Conservation (phyloP, 495 filamentous ascomycete species). For the Clavariopsis aquatica region DNA sequence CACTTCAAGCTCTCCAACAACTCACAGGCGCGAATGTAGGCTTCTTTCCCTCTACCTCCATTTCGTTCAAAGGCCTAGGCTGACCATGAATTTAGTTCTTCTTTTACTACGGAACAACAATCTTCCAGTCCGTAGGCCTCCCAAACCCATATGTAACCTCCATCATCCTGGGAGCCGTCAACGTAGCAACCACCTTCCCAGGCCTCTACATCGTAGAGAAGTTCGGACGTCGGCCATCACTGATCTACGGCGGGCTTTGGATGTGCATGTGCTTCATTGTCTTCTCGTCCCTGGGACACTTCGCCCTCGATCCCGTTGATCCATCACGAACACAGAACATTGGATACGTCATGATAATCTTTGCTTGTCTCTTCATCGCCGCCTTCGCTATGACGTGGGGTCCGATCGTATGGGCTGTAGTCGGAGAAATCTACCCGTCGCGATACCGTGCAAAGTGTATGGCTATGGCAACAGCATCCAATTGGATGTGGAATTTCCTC, state of each 20-base stretch:
- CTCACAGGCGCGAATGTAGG: constrained; percentile 49
- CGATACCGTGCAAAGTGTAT: constrained; percentile 74
- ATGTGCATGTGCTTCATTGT: constrained; percentile 48
- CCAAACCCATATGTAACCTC: constrained; percentile 40
- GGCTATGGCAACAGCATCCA: constrained; percentile 74
- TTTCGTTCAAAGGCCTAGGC: no score
- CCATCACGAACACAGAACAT: constrained; percentile 9
- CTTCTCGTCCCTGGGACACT: constrained; percentile 45
- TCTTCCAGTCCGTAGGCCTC: constrained; percentile 42
- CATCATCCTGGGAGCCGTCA: constrained; percentile 43
- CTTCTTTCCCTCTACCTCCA: no score
- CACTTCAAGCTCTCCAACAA: constrained; percentile 38
- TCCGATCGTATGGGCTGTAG: constrained; percentile 78
- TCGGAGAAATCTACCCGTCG: constrained; percentile 79
- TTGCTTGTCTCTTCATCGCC: constrained; percentile 35
- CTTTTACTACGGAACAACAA: constrained; percentile 51
- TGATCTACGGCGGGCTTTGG: constrained; percentile 44
- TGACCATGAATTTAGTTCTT: no score
- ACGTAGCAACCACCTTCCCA: constrained; percentile 44
- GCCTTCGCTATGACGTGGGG: constrained; percentile 58
- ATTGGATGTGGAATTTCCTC: constrained; percentile 91
- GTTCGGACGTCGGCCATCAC: constrained; percentile 42
- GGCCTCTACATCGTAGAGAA: constrained; percentile 47
- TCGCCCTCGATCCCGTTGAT: constrained; percentile 36
- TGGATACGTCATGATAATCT: constrained; percentile 32